A percentile compares a stretch with the other conserved stretches of the same genome.
Conservation (phyloP, 306 rosid species). For the Malus asiatica region DNA sequence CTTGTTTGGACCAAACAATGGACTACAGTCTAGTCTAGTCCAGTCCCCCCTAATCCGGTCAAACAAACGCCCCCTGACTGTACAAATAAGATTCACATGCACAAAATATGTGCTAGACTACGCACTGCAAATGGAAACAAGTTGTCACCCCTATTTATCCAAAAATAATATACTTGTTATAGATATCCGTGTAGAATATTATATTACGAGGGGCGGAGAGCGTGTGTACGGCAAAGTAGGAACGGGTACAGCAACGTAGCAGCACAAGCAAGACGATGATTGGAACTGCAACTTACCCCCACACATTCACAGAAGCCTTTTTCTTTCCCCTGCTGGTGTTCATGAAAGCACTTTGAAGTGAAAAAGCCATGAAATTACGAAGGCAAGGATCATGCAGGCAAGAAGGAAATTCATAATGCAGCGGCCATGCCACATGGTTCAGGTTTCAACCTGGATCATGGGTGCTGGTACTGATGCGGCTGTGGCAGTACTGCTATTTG, state of each 20-base stretch:
- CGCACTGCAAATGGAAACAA: background rate
- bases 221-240: background rate
- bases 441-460: constrained; percentile 28
- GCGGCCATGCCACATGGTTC: constrained; percentile 37
- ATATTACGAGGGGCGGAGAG: constrained; percentile 3
- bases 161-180: background rate
- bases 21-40: no score
- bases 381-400: constrained; percentile 46
- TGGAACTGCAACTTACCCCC: background rate
- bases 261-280: background rate
- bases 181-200: background rate
- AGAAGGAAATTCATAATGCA: constrained; percentile 44
- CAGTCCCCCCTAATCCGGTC: no score
- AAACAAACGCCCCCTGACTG: no score
- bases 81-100: background rate
- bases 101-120: background rate
- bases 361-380: constrained; percentile 46
- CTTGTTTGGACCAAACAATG: no score
- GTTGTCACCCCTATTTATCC: background rate
- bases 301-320: background rate
- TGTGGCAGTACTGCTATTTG: constrained; percentile 1
- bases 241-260: background rate
- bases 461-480: constrained; percentile 19
- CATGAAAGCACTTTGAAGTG: constrained; percentile 35
- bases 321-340: background rate